These are phyloP conservation scores for Coemansia sp. DNA, from an alignment of 192 early-diverging fungal species.

Conservation along the genomic window DNA sequence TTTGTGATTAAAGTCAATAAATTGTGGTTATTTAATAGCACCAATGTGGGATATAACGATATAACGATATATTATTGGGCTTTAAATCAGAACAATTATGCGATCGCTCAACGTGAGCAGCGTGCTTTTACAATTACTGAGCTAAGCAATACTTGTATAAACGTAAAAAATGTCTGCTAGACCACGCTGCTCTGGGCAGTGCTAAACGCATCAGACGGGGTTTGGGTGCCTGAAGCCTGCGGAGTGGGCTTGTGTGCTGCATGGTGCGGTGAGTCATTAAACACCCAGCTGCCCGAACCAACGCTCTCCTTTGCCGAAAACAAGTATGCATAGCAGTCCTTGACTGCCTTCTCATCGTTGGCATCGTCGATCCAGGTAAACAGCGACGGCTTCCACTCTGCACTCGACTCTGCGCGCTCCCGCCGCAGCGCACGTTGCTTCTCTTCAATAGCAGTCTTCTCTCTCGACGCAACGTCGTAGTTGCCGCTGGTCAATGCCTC, in stretches of 20 bases:
- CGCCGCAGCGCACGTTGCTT: slow-evolving; percentile 63
- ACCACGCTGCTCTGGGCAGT: slow-evolving; percentile 44
- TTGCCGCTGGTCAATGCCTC: slow-evolving; percentile 66
- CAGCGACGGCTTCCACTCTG: slow-evolving; percentile 56
- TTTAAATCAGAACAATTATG: not conserved
- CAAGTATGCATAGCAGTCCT: slow-evolving; percentile 39
- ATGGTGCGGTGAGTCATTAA: slow-evolving; percentile 30
- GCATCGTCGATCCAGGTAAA: slow-evolving; percentile 54
- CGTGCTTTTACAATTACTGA: not conserved
- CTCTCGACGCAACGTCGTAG: slow-evolving; percentile 65
- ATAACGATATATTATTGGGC: not conserved
- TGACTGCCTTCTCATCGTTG: slow-evolving; percentile 35
- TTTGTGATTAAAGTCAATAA: not conserved
- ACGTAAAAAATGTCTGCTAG: not conserved
- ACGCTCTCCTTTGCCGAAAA: slow-evolving; percentile 48
- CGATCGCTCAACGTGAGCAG: not conserved
- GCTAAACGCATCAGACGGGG: slow-evolving; percentile 51
- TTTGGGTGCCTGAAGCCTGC: slow-evolving; percentile 38
- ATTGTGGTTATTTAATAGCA: not conserved
- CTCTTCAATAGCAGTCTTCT: slow-evolving; percentile 73
- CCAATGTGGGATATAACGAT: not conserved
- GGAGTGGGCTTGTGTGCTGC: slow-evolving; percentile 10
- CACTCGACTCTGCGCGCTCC: slow-evolving; percentile 58
- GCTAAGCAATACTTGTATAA: not conserved
- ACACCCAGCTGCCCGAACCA: slow-evolving; percentile 50